Evolutionary conservation across 2,329 filamentous ascomycete species (phyloP), one percentile per base, ranked within the genome.

Genomic region (Penicillium nordicum): DNA sequence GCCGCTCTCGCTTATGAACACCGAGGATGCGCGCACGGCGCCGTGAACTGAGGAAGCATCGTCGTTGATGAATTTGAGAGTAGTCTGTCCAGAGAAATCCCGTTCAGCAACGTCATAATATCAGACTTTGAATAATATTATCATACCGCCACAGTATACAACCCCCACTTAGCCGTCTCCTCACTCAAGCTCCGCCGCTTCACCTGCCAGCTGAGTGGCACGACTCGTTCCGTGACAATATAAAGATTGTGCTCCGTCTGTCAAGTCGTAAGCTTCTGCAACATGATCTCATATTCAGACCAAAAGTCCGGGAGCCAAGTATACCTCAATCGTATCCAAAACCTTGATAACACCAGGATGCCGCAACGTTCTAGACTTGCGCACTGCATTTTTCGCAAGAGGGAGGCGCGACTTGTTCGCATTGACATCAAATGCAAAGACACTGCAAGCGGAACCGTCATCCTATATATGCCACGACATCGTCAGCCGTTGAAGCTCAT

Each of bases 321-420:
- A 65, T 80, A 93, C 90, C 84, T 99, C 94, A 65, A 96, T 88
- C 9, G 93, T 95, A 69, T 99, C 94, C 64, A 97, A 76, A 41
- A 99, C 90, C 74, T 91, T 96, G 67, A 99, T 88, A 27, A 99
- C 90, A 47, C 94, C 94, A 0, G 94, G 94, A 74, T 99, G 94
- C 66, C 94, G 86, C 68, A 99, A 78, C 3, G 93, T 99, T 64
- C 93, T 88, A 62, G 96, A 83, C 77, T 97, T 99, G 72, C 93
- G 91, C 63, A 97, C 82, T 43, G 93, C 92, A 78, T 99, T 99
- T 76, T 88, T 91, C 51, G 94, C 94, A 51, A 99, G 83, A 40
- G 92, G 89, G 23, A 97, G 78, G 53, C 88, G 86, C 42, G 89
- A 87, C 72, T 87, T 90, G 73, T 96, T 93, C 56, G 88, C 80